phyloP scores from a whole-genome alignment of 768 basidiomycete genomes.

The Pisolithus marmoratus region DNA sequence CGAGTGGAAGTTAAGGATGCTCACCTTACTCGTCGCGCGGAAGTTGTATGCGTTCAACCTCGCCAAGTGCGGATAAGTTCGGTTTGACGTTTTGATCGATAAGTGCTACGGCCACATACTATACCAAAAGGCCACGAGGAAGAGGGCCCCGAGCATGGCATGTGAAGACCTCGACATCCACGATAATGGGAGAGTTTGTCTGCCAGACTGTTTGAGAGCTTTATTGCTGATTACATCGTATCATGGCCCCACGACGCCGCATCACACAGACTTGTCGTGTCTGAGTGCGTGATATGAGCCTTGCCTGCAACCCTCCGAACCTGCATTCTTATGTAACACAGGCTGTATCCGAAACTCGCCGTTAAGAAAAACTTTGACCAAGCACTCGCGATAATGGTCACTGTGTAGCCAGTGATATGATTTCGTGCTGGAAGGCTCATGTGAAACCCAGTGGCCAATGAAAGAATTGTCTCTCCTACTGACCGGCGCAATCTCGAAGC shows the following conservation, averaged over 20 bases:
- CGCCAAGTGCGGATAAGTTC: background rate
- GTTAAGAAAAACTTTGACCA: background rate
- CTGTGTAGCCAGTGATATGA: background rate
- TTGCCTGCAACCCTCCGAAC: too few species aligned
- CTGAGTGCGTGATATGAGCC: too few species aligned
- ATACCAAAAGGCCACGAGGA: background rate
- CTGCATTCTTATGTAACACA: too few species aligned
- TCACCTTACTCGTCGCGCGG: background rate
- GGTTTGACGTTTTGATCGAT: background rate
- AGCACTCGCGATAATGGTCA: background rate
- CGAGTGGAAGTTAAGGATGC: background rate
- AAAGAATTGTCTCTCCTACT: background rate
- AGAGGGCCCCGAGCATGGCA: background rate
- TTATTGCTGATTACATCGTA: too few species aligned
- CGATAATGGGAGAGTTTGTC: background rate
- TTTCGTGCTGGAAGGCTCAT: too few species aligned
- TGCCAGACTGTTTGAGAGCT: too few species aligned
- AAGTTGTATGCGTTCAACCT: background rate
- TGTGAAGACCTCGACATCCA: constrained; percentile 1
- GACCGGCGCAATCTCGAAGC: too few species aligned
- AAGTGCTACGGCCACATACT: background rate
- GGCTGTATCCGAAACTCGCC: background rate
- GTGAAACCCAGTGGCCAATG: background rate
- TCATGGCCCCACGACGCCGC: too few species aligned
- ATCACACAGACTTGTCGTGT: too few species aligned